phyloP scores from a whole-genome alignment of 2,329 filamentous ascomycete species.

The Claviceps sp. region DNA sequence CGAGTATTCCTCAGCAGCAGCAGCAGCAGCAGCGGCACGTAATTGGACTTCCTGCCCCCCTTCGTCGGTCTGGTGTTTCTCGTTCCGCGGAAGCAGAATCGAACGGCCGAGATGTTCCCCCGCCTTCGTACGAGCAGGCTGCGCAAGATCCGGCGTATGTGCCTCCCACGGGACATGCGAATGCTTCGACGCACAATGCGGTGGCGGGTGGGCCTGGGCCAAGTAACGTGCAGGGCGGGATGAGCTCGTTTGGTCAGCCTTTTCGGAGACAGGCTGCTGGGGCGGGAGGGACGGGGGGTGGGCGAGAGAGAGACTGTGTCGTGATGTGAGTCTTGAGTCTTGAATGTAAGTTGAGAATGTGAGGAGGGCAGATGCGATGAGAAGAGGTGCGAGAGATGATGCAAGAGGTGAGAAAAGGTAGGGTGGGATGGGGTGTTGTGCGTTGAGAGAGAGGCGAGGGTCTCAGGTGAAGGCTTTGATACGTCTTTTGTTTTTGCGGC shows the following conservation, averaged over 20 bases:
- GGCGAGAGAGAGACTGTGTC: conserved; percentile 26
- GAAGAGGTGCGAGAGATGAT: background rate
- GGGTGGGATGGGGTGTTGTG: background rate
- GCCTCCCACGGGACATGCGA: conserved; percentile 38
- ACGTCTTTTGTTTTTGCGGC: background rate
- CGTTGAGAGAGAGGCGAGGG: background rate
- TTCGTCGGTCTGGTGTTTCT: conserved; percentile 22
- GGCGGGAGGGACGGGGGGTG: conserved; percentile 2
- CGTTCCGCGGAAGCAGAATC: conserved; percentile 26
- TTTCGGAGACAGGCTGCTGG: conserved; percentile 9
- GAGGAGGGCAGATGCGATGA: background rate
- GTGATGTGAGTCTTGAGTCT: conserved; percentile 27
- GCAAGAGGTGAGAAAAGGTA: background rate
- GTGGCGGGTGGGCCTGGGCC: background rate
- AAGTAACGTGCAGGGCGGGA: background rate
- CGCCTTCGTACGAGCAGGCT: conserved; percentile 45
- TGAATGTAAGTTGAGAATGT: too few relatives aligned
- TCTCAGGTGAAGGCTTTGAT: background rate
- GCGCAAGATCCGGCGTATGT: conserved; percentile 36
- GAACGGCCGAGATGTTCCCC: conserved; percentile 32
- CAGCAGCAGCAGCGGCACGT: conserved; percentile 15
- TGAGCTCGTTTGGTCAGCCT: background rate
- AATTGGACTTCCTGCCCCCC: conserved; percentile 29
- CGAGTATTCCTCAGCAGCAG: conserved; percentile 1
- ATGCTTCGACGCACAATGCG: conserved; percentile 27